Evolutionary conservation across 805 yeast species (phyloP).

Genomic region (Wickerhamiella kazuoi): DNA sequence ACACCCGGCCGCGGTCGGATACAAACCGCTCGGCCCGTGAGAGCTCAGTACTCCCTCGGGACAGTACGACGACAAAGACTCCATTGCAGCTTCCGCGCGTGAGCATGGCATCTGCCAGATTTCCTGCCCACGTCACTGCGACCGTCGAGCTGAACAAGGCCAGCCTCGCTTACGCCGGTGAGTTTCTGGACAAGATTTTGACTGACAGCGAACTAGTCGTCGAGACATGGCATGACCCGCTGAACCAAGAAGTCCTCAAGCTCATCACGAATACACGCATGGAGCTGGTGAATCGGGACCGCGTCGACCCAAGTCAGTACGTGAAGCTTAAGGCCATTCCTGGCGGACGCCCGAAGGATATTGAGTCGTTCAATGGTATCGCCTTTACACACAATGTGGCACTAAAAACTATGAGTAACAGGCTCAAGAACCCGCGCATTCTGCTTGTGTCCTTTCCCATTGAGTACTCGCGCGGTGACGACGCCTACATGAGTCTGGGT

Average conservation of each 20-base stretch:
- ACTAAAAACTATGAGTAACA: conserved; percentile 54
- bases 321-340: conserved; percentile 69
- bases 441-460: conserved; percentile 76
- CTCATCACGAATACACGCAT: conserved; percentile 43
- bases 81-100: too few species aligned
- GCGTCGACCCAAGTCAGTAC: conserved; percentile 73
- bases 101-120: not conserved
- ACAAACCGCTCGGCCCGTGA: too few species aligned
- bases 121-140: not conserved
- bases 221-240: conserved; percentile 40
- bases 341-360: conserved; percentile 52
- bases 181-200: conserved; percentile 19
- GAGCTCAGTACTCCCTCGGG: too few species aligned
- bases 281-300: conserved; percentile 45
- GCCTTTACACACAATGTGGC: conserved; percentile 76
- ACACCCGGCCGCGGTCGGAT: too few species aligned
- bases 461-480: conserved; percentile 63
- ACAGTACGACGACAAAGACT: too few species aligned
- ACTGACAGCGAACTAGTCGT: conserved; percentile 21
- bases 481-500: conserved; percentile 64
- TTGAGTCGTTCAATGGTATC: conserved; percentile 54
- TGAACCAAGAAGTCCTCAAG: conserved; percentile 34
- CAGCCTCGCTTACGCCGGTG: conserved; percentile 16
- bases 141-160: conserved; percentile 18
- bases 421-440: conserved; percentile 50